These are phyloP conservation scores for Hericium coralloides DNA, from an alignment of 768 basidiomycete genomes.

Conservation along the genomic window DNA sequence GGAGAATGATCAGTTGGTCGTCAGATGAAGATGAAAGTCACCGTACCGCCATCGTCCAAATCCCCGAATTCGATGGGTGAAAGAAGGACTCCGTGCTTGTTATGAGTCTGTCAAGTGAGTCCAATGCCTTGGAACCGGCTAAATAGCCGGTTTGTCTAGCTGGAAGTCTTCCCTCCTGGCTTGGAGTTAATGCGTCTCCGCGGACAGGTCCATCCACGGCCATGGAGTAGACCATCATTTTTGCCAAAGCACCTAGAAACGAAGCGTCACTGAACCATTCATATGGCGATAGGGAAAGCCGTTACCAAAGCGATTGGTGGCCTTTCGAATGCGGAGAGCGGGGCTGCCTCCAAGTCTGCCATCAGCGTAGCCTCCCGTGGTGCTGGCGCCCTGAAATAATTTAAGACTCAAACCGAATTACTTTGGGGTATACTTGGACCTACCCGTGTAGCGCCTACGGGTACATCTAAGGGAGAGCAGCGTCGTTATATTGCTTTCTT, in stretches of 20 bases:
- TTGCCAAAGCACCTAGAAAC: conserved; percentile 62
- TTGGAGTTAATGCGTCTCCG: conserved; percentile 26
- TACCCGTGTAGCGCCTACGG: conserved; percentile 63
- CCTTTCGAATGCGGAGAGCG: conserved; percentile 60
- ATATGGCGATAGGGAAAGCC: conserved; percentile 5
- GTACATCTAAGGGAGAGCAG: conserved; percentile 41
- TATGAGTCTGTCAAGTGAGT: conserved; percentile 78
- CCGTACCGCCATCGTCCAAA: conserved; percentile 62
- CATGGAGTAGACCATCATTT: conserved; percentile 85
- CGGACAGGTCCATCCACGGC: conserved; percentile 66
- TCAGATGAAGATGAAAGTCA: background rate
- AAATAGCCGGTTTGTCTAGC: conserved; percentile 44
- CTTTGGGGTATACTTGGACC: conserved; percentile 3
- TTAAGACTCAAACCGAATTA: background rate
- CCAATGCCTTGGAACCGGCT: conserved; percentile 82
- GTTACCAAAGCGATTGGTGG: conserved; percentile 54
- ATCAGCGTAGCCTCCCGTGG: conserved; percentile 67
- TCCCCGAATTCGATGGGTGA: conserved; percentile 88
- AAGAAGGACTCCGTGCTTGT: conserved; percentile 93
- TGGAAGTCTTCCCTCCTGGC: conserved; percentile 18
- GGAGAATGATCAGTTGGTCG: background rate
- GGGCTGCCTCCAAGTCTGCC: conserved; percentile 39
- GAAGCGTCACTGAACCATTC: background rate
- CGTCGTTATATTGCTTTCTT: background rate
- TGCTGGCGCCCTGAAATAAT: conserved; percentile 42